phyloP scores from a whole-genome alignment of 345 rosid species.

The Laguncularia racemosa region DNA sequence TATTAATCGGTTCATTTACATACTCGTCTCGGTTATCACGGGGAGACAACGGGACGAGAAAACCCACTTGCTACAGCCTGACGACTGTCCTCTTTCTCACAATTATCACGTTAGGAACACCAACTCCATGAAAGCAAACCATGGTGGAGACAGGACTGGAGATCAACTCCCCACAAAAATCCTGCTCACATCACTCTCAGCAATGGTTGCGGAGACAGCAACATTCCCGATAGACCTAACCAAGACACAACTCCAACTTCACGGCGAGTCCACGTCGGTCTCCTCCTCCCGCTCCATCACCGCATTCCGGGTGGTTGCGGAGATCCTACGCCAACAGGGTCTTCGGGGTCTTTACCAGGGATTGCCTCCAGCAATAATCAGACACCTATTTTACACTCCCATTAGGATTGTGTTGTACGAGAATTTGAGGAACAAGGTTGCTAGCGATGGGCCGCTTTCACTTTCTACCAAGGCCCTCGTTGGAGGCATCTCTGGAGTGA shows the following conservation, averaged over 20 bases:
- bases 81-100: too few species aligned
- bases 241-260: conserved; percentile 86
- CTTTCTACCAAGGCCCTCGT: conserved; percentile 48
- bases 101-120: not conserved
- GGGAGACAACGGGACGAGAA: too few species aligned
- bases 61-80: too few species aligned
- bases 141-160: not conserved
- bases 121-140: conserved; percentile 1
- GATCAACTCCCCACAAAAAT: conserved; percentile 28
- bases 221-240: conserved; percentile 85
- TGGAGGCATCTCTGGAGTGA: conserved; percentile 77
- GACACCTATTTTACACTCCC: conserved; percentile 79
- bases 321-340: conserved; percentile 46
- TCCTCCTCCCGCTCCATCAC: conserved; percentile 25
- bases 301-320: conserved; percentile 46
- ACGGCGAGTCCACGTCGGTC: conserved; percentile 25
- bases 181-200: conserved; percentile 62
- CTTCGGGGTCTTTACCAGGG: conserved; percentile 54
- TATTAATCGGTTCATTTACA: too few species aligned
- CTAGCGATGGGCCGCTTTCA: conserved; percentile 39
- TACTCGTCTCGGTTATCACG: too few species aligned
- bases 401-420: conserved; percentile 82
- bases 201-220: conserved; percentile 71
- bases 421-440: conserved; percentile 41
- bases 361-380: conserved; percentile 62